These are phyloP conservation scores for Cunninghamia lanceolata DNA, from an alignment of 75 land plant genomes.

Conservation along the genomic window DNA sequence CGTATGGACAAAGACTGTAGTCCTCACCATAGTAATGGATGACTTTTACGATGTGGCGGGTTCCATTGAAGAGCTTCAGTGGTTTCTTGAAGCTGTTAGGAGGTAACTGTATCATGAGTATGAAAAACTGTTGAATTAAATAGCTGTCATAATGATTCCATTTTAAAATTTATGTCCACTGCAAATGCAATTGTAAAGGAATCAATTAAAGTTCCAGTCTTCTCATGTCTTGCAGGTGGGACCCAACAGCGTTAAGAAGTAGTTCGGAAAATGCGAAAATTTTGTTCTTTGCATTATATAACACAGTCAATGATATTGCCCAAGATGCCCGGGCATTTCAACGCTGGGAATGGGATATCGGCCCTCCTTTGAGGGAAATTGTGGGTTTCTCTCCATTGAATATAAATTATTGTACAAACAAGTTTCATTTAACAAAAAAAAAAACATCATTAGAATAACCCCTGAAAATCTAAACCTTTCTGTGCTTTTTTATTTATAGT, in stretches of 20 bases:
- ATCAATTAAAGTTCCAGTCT: no score
- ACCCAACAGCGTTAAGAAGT: constrained; percentile 20
- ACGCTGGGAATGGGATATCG: constrained; percentile 49
- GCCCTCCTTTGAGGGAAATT: constrained; percentile 39
- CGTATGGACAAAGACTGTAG: no score
- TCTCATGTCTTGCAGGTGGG: constrained; percentile 50
- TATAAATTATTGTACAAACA: no score
- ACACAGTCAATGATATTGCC: constrained; percentile 54
- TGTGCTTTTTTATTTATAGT: constrained; percentile 40
- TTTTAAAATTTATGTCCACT: no score
- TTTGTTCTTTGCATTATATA: constrained; percentile 60
- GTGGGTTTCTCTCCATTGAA: constrained; percentile 44
- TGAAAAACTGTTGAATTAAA: no score
- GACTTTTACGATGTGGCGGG: no score
- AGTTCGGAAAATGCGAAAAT: constrained; percentile 49
- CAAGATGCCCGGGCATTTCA: constrained; percentile 42
- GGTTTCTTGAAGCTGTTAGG: neutral
- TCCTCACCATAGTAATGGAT: no score
- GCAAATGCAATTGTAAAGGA: no score
- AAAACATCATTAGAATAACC: neutral
- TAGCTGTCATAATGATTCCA: no score
- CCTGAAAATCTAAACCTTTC: neutral
- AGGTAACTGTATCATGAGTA: no score
- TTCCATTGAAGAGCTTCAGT: no score
- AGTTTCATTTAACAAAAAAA: no score